phyloP scores from a whole-genome alignment of 805 yeast genomes.

The Myxozyma neglecta region DNA sequence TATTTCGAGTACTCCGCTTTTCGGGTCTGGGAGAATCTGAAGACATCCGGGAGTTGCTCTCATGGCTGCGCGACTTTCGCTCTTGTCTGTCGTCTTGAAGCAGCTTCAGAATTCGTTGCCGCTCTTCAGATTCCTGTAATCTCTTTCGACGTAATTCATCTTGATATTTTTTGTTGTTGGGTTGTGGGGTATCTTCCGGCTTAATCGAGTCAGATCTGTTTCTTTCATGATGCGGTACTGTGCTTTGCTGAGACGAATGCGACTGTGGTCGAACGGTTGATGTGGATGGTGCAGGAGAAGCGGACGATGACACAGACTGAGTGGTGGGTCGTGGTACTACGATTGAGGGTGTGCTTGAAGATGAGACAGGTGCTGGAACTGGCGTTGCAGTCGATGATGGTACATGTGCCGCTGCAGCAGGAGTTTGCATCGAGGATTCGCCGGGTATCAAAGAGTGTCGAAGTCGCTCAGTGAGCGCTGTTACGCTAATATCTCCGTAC shows the following conservation, averaged over 20 bases:
- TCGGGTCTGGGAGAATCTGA: slow-evolving; percentile 11
- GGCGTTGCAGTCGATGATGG: neutral
- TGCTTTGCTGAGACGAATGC: neutral
- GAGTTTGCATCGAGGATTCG: neutral
- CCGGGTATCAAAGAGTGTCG: neutral
- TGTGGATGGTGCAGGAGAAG: neutral
- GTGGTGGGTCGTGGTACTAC: too few species aligned
- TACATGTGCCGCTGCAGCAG: neutral
- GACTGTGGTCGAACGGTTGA: neutral
- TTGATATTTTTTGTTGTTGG: slow-evolving; percentile 38
- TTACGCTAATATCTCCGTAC: slow-evolving; percentile 20
- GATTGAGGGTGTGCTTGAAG: neutral
- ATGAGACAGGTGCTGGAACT: neutral
- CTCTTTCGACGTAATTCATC: slow-evolving; percentile 45
- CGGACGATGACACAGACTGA: neutral
- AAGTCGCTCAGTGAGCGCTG: slow-evolving; percentile 5
- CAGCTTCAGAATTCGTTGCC: slow-evolving; percentile 54
- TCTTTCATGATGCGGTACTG: neutral
- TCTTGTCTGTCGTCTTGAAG: slow-evolving; percentile 57
- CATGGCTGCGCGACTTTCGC: slow-evolving; percentile 38
- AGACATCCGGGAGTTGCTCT: slow-evolving; percentile 22
- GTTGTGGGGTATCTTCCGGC: slow-evolving; percentile 7
- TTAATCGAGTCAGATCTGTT: neutral
- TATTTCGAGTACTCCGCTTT: neutral
- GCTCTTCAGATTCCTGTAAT: slow-evolving; percentile 49